A percentile compares a stretch with the other conserved stretches of the same genome.
Evolutionary conservation across 257 asterid species (phyloP).

Genomic region (Sherardia arvensis): DNA sequence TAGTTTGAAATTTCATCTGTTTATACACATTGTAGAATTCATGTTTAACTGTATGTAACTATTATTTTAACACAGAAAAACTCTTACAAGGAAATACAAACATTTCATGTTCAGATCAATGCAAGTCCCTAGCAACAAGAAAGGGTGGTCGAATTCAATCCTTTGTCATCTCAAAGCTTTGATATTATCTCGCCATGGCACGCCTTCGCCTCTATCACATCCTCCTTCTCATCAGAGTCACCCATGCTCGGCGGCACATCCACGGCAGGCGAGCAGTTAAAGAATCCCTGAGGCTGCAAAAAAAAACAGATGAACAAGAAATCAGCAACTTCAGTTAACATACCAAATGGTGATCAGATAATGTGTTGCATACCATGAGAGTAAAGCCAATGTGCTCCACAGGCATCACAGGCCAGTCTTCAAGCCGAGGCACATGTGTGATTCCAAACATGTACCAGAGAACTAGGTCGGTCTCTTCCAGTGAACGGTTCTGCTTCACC

Average conservation of each 20-base stretch:
- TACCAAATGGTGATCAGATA: no score
- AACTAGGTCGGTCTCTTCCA: constrained; percentile 35
- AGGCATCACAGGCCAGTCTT: constrained; percentile 45
- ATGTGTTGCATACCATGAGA: constrained; percentile 22
- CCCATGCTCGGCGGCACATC: constrained; percentile 39
- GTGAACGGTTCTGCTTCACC: constrained; percentile 29
- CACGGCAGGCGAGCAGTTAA: constrained; percentile 53
- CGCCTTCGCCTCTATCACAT: constrained; percentile 21
- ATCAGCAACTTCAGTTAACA: neutral
- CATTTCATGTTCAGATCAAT: neutral
- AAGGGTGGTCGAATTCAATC: neutral
- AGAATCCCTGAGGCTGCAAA: constrained; percentile 50
- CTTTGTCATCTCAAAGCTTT: constrained; percentile 29
- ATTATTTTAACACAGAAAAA: no score
- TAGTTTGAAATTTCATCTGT: no score
- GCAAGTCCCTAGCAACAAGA: neutral
- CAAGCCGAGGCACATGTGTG: constrained; percentile 31
- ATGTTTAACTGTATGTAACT: no score
- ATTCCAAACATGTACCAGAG: constrained; percentile 36
- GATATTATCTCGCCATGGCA: constrained; percentile 25
- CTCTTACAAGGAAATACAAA: neutral
- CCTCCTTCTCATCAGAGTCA: constrained; percentile 35
- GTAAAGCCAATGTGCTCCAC: constrained; percentile 36
- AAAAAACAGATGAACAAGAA: neutral
- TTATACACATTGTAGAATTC: no score